Conservation (phyloP, 2,329 filamentous ascomycete species). For the Hypoxylon sp. region DNA sequence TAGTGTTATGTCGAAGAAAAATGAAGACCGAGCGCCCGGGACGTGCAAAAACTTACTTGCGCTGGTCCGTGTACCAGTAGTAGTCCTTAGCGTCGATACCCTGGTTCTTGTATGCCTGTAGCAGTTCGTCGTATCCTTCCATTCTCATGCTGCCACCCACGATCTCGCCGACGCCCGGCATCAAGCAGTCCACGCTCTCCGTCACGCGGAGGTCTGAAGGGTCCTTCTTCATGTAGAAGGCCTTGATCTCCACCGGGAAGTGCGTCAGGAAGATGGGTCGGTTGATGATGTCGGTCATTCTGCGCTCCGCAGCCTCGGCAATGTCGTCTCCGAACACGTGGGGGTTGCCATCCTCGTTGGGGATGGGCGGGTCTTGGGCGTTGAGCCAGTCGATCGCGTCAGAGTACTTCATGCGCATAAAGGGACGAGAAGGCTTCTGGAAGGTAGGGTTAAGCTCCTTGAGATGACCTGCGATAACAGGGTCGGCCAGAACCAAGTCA, state of each 20-base stretch:
- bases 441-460: slow-evolving; percentile 93
- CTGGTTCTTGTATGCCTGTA: slow-evolving; percentile 87
- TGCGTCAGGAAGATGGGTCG: slow-evolving; percentile 94
- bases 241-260: slow-evolving; percentile 97
- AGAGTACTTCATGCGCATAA: slow-evolving; percentile 92
- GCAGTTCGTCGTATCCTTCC: slow-evolving; percentile 86
- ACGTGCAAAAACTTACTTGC: slow-evolving; percentile 71
- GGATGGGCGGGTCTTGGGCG: slow-evolving; percentile 79
- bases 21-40: background rate
- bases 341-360: slow-evolving; percentile 89
- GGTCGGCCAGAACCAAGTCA: slow-evolving; percentile 76
- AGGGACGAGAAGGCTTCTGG: slow-evolving; percentile 80
- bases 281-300: slow-evolving; percentile 98
- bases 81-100: slow-evolving; percentile 85
- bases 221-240: slow-evolving; percentile 98
- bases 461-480: slow-evolving; percentile 74
- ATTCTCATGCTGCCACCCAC: slow-evolving; percentile 97
- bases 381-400: slow-evolving; percentile 95
- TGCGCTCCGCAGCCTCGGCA: slow-evolving; percentile 93
- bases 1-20: slow-evolving; percentile 25
- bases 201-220: slow-evolving; percentile 81
- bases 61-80: slow-evolving; percentile 99
- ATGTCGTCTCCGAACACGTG: slow-evolving; percentile 98
- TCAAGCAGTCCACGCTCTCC: slow-evolving; percentile 83
- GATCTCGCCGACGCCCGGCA: slow-evolving; percentile 97